A percentile compares a stretch with the other conserved stretches of the same genome.
Conservation (phyloP, 257 asterid genomes). For the Apocynum venetum region DNA sequence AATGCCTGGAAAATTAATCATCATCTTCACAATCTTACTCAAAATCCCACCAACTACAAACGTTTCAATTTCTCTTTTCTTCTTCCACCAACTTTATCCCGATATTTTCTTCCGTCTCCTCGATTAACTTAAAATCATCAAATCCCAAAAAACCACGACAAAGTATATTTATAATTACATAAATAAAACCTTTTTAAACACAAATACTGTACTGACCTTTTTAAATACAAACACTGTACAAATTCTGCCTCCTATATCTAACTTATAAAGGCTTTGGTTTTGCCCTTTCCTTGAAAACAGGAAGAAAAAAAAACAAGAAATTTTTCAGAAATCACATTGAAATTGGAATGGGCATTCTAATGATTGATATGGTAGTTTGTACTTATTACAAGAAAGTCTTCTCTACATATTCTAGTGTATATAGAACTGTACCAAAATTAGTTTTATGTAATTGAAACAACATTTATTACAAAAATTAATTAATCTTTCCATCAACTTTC, state of each 20-base stretch:
- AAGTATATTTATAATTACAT: not conserved
- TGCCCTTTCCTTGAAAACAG: too few species aligned
- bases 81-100: not conserved
- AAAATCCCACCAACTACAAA: not conserved
- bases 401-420: not conserved
- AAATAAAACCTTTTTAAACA: not conserved
- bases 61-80: not conserved
- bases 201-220: not conserved
- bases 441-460: not conserved
- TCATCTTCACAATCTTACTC: conserved; percentile 32
- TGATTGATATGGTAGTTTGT: not conserved
- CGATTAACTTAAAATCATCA: not conserved
- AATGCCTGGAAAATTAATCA: conserved; percentile 49
- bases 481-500: not conserved
- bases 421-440: not conserved
- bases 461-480: not conserved
- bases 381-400: not conserved
- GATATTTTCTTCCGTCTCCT: not conserved
- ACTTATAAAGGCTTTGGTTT: not conserved
- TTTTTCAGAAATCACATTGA: conserved; percentile 5
- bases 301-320: not conserved
- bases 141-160: conserved; percentile 3
- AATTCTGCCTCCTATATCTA: not conserved
- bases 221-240: not conserved
- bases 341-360: not conserved